These are phyloP conservation scores for Rhodosporidiobolus sp. DNA, from an alignment of 768 basidiomycete species.

Conservation along the genomic window DNA sequence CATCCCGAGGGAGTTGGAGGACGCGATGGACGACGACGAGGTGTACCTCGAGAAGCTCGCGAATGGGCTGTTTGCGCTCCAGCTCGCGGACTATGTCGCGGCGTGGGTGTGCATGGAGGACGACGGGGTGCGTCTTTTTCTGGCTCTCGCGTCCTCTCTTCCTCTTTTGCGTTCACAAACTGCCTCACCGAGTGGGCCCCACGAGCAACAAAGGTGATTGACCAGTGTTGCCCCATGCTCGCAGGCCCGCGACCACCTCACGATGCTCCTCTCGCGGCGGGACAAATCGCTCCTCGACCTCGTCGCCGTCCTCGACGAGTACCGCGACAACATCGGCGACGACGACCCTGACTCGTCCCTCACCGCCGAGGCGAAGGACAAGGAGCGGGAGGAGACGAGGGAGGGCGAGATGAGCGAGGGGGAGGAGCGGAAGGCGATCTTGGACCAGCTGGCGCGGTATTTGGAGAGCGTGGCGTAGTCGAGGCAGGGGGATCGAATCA, in stretches of 20 bases:
- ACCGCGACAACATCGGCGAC: slow-evolving; percentile 71
- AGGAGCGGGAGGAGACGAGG: too few species aligned
- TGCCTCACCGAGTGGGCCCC: not conserved
- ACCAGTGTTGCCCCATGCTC: not conserved
- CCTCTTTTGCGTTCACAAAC: not conserved
- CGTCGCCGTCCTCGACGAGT: slow-evolving; percentile 65
- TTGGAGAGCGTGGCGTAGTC: too few species aligned
- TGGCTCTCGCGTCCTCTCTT: not conserved
- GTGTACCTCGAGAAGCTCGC: slow-evolving; percentile 82
- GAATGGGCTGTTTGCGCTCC: slow-evolving; percentile 79
- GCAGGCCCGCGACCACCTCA: slow-evolving; percentile 73
- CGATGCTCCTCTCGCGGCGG: slow-evolving; percentile 71
- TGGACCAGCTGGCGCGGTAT: too few species aligned
- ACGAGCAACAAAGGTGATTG: too few species aligned
- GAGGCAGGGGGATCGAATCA: too few species aligned
- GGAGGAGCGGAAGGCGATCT: too few species aligned
- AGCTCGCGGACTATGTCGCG: slow-evolving; percentile 87
- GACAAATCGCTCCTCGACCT: slow-evolving; percentile 69
- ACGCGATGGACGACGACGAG: slow-evolving; percentile 66
- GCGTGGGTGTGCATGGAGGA: slow-evolving; percentile 98
- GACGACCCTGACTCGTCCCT: too few species aligned
- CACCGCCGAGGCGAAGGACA: slow-evolving; percentile 47
- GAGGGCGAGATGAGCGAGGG: too few species aligned
- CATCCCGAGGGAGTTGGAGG: slow-evolving; percentile 57
- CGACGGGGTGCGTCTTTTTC: slow-evolving; percentile 70